Evolutionary conservation across 257 asterid genomes (phyloP).

Genomic region (Schizonepeta tenuifolia): DNA sequence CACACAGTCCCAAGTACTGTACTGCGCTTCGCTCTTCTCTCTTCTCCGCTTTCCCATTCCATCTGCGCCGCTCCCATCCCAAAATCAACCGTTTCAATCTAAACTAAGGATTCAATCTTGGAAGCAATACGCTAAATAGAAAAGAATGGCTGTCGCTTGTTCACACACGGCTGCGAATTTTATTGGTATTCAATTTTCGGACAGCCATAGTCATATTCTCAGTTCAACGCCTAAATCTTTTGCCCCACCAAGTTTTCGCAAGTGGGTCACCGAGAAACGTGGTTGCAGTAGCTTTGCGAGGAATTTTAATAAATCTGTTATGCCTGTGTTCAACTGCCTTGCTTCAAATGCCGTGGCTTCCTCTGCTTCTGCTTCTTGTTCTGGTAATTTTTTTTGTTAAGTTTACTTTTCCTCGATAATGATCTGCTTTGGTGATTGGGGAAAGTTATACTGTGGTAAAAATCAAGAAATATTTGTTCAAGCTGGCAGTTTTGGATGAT

Average conservation of each 20-base stretch:
- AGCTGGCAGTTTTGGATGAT: neutral
- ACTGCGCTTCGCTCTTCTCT: too few relatives aligned
- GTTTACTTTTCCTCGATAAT: neutral
- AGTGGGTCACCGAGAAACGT: neutral
- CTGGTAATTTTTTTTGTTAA: neutral
- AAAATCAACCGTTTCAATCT: neutral
- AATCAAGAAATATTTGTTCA: neutral
- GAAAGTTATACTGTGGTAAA: neutral
- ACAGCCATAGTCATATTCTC: neutral
- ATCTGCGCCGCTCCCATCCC: too few relatives aligned
- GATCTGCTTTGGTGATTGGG: neutral
- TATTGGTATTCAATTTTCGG: neutral
- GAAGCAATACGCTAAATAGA: neutral
- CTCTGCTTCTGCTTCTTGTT: conserved; percentile 19
- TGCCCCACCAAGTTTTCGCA: neutral
- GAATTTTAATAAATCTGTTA: neutral
- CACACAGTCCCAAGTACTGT: too few relatives aligned
- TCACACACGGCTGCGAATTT: neutral
- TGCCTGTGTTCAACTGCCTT: neutral
- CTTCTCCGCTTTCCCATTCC: too few relatives aligned
- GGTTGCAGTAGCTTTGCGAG: neutral
- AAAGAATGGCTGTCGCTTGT: neutral
- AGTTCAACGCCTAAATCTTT: neutral
- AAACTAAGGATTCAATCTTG: neutral
- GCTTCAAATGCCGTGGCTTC: neutral